phyloP scores from a whole-genome alignment of 176 grass and related monocot genomes.

The Ensete ventricosum region DNA sequence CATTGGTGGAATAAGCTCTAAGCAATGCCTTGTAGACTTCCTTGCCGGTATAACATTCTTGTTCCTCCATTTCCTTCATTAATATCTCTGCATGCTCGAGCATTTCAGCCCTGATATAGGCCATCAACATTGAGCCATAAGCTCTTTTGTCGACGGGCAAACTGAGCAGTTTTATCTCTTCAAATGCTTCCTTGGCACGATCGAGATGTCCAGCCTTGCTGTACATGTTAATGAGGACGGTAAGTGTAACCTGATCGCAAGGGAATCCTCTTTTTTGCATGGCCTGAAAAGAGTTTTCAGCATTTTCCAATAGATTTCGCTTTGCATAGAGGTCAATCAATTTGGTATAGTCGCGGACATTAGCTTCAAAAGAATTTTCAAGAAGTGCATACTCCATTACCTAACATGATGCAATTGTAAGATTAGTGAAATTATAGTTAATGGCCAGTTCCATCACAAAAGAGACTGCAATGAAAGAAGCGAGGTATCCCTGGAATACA shows the following conservation, averaged over 20 bases:
- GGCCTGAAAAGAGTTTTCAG: conserved; percentile 44
- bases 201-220: conserved; percentile 48
- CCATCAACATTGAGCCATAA: conserved; percentile 84
- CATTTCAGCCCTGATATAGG: conserved; percentile 69
- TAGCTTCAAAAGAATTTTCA: conserved; percentile 66
- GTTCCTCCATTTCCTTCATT: conserved; percentile 49
- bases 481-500: too few relatives aligned
- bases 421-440: background rate
- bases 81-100: conserved; percentile 48
- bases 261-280: conserved; percentile 67
- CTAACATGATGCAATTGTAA: conserved; percentile 14
- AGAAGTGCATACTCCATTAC: conserved; percentile 54
- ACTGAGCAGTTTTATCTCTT: conserved; percentile 59
- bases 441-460: background rate
- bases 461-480: background rate
- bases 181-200: conserved; percentile 36
- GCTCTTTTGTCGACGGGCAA: conserved; percentile 52
- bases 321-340: conserved; percentile 59
- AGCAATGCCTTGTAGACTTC: conserved; percentile 88
- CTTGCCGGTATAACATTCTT: conserved; percentile 48
- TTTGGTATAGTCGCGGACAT: conserved; percentile 72
- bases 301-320: conserved; percentile 58
- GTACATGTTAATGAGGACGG: conserved; percentile 52
- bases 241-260: conserved; percentile 61
- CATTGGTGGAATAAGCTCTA: conserved; percentile 61